phyloP scores from a whole-genome alignment of 305 asterid species.

The Solanum chacoense region DNA sequence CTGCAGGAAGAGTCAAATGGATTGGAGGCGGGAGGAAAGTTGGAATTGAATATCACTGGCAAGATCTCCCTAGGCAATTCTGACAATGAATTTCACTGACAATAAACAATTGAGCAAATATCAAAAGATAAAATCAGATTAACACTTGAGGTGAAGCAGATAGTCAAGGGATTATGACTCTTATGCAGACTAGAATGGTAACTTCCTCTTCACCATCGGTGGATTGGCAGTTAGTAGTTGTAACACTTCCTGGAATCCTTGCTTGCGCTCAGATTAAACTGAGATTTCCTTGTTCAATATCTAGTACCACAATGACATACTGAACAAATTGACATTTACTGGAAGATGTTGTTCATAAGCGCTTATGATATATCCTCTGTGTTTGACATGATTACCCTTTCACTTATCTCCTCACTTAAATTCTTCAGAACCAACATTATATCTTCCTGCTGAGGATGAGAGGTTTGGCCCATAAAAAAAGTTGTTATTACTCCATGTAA shows the following conservation, averaged over 20 bases:
- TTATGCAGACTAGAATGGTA: background rate
- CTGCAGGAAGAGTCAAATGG: background rate
- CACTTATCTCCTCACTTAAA: conserved; percentile 33
- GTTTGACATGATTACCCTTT: conserved; percentile 6
- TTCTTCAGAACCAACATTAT: conserved; percentile 29
- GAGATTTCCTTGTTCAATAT: background rate
- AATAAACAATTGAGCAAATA: background rate
- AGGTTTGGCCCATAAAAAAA: conserved; percentile 52
- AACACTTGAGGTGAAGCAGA: background rate
- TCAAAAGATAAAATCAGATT: background rate
- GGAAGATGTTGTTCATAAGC: background rate
- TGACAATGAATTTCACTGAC: background rate
- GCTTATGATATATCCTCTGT: background rate
- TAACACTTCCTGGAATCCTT: background rate
- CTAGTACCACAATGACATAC: background rate
- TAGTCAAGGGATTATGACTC: background rate
- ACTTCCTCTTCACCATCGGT: background rate
- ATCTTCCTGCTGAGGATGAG: conserved; percentile 49
- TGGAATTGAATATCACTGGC: background rate
- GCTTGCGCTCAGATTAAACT: background rate
- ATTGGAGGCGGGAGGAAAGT: background rate
- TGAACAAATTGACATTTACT: background rate
- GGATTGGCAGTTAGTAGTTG: background rate
- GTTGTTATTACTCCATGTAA: conserved; percentile 54
- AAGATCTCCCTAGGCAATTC: background rate